These are phyloP conservation scores for Trichoderma atroviride DNA, from an alignment of 2,329 filamentous ascomycete species.

Conservation along the genomic window DNA sequence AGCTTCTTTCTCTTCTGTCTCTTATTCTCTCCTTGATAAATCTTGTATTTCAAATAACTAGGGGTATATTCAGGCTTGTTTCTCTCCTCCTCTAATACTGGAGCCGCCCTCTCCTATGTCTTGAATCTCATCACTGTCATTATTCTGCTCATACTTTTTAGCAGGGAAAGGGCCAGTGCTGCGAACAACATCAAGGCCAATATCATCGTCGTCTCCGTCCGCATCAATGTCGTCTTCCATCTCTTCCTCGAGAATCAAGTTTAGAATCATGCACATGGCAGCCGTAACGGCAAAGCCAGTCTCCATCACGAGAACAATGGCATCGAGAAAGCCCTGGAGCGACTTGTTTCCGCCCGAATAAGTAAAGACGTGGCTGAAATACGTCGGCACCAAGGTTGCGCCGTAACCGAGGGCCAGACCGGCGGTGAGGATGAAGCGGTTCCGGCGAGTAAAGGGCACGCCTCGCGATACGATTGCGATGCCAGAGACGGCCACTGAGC, in stretches of 20 bases:
- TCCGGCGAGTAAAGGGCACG: conserved; percentile 75
- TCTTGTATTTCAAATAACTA: not conserved
- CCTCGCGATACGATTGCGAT: conserved; percentile 72
- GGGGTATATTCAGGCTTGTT: conserved; percentile 4
- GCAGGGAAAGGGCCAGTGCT: conserved; percentile 24
- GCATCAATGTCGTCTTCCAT: conserved; percentile 58
- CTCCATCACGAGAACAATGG: conserved; percentile 72
- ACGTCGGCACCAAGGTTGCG: conserved; percentile 66
- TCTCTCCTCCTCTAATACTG: not conserved
- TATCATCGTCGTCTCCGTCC: conserved; percentile 33
- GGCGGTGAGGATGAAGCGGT: conserved; percentile 79
- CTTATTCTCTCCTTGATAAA: not conserved
- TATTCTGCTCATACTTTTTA: conserved; percentile 33
- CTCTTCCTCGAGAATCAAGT: conserved; percentile 73
- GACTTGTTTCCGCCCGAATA: conserved; percentile 69
- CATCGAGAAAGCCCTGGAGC: conserved; percentile 73
- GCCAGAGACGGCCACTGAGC: conserved; percentile 74
- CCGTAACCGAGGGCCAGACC: conserved; percentile 73
- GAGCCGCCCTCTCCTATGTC: conserved; percentile 2
- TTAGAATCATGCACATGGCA: conserved; percentile 71
- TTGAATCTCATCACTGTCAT: conserved; percentile 28
- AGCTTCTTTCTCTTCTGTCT: not conserved
- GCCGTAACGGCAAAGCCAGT: conserved; percentile 77
- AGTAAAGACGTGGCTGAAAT: conserved; percentile 72
- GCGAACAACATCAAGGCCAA: conserved; percentile 21